Evolutionary conservation across 306 rosid species (phyloP).

Genomic region (Vachellia collinsii): DNA sequence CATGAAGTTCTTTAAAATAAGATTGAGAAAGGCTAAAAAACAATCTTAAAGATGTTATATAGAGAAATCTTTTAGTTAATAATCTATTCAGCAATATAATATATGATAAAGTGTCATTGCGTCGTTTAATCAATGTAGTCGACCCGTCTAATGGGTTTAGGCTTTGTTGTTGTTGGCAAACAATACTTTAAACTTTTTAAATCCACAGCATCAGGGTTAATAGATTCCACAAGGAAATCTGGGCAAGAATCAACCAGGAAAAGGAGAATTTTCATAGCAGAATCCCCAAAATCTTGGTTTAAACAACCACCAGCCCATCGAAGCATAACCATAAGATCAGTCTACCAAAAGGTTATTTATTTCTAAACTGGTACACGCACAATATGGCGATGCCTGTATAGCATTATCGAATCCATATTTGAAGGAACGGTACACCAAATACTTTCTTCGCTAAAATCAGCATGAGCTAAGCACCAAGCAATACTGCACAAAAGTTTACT

Average conservation of each 20-base stretch:
- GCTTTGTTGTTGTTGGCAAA: too few relatives aligned
- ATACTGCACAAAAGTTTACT: slow-evolving; percentile 30
- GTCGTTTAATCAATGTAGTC: too few relatives aligned
- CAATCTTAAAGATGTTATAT: too few relatives aligned
- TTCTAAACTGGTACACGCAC: not conserved
- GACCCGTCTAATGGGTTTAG: too few relatives aligned
- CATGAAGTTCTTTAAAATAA: too few relatives aligned
- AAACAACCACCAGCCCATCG: not conserved
- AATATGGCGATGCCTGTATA: not conserved
- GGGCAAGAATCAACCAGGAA: not conserved
- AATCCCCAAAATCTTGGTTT: not conserved
- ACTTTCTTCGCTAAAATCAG: slow-evolving; percentile 12
- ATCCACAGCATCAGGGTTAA: not conserved
- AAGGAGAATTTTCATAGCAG: not conserved
- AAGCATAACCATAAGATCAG: not conserved
- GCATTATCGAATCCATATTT: slow-evolving; percentile 16
- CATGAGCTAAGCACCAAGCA: slow-evolving; percentile 15
- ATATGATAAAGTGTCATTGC: too few relatives aligned
- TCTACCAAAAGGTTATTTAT: not conserved
- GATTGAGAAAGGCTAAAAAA: too few relatives aligned
- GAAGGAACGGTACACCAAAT: not conserved
- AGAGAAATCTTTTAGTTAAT: too few relatives aligned
- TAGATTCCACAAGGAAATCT: not conserved
- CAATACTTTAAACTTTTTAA: not conserved
- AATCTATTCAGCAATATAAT: too few relatives aligned